phyloP scores from a whole-genome alignment of 2,329 filamentous ascomycete species.

The Pseudogymnoascus sp. region DNA sequence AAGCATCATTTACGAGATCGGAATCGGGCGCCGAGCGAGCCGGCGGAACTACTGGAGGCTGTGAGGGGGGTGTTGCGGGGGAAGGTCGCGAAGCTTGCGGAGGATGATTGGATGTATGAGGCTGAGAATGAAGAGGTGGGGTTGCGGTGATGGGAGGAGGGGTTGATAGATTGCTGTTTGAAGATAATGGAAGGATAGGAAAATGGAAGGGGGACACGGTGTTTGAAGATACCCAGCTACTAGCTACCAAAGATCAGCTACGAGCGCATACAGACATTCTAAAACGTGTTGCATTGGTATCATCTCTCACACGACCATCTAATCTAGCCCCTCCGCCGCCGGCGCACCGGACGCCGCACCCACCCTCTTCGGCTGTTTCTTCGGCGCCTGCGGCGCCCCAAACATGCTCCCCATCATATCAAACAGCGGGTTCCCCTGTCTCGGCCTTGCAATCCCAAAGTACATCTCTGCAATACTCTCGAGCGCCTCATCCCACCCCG shows the following conservation, averaged over 20 bases:
- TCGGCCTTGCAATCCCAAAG: slow-evolving; percentile 81
- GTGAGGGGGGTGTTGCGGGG: slow-evolving; percentile 62
- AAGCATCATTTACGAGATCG: slow-evolving; percentile 52
- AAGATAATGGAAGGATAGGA: slow-evolving; percentile 12
- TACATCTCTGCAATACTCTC: slow-evolving; percentile 93
- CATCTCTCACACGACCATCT: slow-evolving; percentile 18
- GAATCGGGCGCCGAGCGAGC: slow-evolving; percentile 50
- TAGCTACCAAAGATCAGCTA: slow-evolving; percentile 9
- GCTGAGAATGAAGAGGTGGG: slow-evolving; percentile 42
- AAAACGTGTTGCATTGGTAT: slow-evolving; percentile 10
- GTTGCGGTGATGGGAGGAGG: neutral
- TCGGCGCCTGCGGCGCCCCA: slow-evolving; percentile 56
- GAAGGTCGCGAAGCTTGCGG: slow-evolving; percentile 65
- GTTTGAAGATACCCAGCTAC: slow-evolving; percentile 21
- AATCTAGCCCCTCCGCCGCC: slow-evolving; percentile 53
- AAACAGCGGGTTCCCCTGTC: slow-evolving; percentile 84
- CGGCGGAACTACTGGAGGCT: slow-evolving; percentile 64
- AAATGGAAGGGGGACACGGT: slow-evolving; percentile 14
- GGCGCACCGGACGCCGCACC: slow-evolving; percentile 36
- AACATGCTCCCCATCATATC: slow-evolving; percentile 98
- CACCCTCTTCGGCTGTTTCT: slow-evolving; percentile 31
- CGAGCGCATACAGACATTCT: slow-evolving; percentile 10
- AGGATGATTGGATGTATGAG: slow-evolving; percentile 91
- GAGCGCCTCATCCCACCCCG: slow-evolving; percentile 72
- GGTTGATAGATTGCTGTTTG: neutral